A percentile compares a stretch with the other conserved stretches of the same genome.
phyloP scores from a whole-genome alignment of 169 alveolate genomes.

The Cystoisospora suis region DNA sequence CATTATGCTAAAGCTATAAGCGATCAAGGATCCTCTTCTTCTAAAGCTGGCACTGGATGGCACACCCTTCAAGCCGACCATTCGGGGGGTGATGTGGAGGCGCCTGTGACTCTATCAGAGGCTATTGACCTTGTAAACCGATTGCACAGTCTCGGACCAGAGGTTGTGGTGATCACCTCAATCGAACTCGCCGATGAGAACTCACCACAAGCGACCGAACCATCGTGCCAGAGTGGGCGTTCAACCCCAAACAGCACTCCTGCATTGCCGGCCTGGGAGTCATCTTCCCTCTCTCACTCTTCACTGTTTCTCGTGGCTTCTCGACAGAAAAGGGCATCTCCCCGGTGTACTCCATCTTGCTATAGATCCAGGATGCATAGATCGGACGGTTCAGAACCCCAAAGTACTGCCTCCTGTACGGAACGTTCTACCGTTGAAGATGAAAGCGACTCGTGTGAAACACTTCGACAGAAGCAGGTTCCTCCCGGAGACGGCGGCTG shows the following conservation, averaged over 20 bases:
- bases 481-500: no score
- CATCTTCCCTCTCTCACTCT: background rate
- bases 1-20: background rate
- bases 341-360: slow-evolving; percentile 24
- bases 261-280: background rate
- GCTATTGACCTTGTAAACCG: background rate
- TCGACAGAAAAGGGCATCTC: background rate
- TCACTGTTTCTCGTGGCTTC: slow-evolving; percentile 4
- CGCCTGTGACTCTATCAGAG: background rate
- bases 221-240: background rate
- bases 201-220: background rate
- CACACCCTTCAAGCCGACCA: background rate
- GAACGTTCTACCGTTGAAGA: background rate
- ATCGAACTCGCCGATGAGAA: background rate
- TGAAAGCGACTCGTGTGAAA: no score
- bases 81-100: slow-evolving; percentile 15
- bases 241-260: background rate
- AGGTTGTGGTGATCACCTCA: slow-evolving; percentile 42
- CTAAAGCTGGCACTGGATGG: slow-evolving; percentile 1
- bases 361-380: no score
- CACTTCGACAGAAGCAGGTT: background rate
- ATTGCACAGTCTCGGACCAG: slow-evolving; percentile 52
- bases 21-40: background rate
- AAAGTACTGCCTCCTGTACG: background rate
- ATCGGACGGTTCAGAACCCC: no score